A percentile compares a stretch with the other conserved stretches of the same genome.
Evolutionary conservation across 2,329 filamentous ascomycete genomes (phyloP).

Genomic region (Alternaria sp.): DNA sequence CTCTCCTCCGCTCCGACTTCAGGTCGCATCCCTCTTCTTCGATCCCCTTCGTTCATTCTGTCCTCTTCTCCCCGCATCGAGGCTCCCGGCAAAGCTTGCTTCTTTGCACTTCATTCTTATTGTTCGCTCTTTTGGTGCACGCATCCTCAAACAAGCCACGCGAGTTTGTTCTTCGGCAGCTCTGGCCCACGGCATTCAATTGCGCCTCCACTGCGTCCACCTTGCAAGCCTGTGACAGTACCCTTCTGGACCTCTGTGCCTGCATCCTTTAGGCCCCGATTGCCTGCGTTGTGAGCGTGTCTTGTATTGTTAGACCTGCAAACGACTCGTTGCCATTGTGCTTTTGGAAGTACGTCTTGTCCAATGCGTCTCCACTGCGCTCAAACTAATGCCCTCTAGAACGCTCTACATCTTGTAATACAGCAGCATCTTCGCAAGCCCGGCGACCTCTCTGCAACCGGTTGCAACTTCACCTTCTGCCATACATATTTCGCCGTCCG

Average conservation of each 20-base stretch:
- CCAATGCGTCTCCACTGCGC: background rate
- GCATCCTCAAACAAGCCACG: slow-evolving; percentile 41
- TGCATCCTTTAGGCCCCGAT: background rate
- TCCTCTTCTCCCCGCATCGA: slow-evolving; percentile 43
- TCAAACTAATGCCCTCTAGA: slow-evolving; percentile 22
- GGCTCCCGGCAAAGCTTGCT: slow-evolving; percentile 37
- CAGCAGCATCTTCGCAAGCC: slow-evolving; percentile 32
- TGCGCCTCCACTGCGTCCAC: slow-evolving; percentile 29
- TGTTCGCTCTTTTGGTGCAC: slow-evolving; percentile 48
- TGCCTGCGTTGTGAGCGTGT: slow-evolving; percentile 20
- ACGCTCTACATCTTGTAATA: slow-evolving; percentile 41
- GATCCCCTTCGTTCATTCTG: slow-evolving; percentile 44
- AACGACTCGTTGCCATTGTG: slow-evolving; percentile 26
- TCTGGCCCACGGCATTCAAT: slow-evolving; percentile 31
- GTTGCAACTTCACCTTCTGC: slow-evolving; percentile 42
- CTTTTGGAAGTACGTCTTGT: slow-evolving; percentile 20
- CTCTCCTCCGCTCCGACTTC: slow-evolving; percentile 33
- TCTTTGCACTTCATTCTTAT: slow-evolving; percentile 49
- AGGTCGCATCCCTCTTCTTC: slow-evolving; percentile 41
- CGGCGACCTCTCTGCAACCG: slow-evolving; percentile 31
- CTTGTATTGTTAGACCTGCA: slow-evolving; percentile 21
- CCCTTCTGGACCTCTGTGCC: slow-evolving; percentile 9
- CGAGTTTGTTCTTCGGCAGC: slow-evolving; percentile 29
- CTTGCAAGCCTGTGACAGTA: slow-evolving; percentile 22
- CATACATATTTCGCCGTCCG: slow-evolving; percentile 49